These are phyloP conservation scores for Penicillium vulpinum DNA, from an alignment of 2,329 filamentous ascomycete species.

Conservation along the genomic window DNA sequence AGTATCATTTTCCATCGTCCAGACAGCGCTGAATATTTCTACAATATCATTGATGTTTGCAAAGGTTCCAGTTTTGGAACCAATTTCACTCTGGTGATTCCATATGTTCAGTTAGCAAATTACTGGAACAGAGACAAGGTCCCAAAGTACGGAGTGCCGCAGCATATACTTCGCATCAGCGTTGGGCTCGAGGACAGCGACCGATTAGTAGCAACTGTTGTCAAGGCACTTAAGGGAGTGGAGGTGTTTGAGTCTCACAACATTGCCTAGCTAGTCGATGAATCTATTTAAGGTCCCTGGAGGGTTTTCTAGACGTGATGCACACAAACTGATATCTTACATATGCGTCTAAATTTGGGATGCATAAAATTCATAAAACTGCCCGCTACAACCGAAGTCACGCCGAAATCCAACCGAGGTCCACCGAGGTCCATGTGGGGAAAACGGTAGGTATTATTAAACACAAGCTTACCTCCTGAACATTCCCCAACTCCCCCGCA, in stretches of 20 bases:
- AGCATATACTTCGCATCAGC: slow-evolving; percentile 24
- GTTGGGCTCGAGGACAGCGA: slow-evolving; percentile 21
- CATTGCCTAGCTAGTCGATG: too few species aligned
- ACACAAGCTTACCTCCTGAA: background rate
- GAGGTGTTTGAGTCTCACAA: too few species aligned
- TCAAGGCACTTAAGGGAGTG: too few species aligned
- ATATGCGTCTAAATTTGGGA: background rate
- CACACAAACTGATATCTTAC: too few species aligned
- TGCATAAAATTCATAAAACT: background rate
- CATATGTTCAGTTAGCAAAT: slow-evolving; percentile 27
- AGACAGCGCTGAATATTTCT: slow-evolving; percentile 27
- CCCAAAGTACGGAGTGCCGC: slow-evolving; percentile 27
- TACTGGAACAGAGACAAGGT: slow-evolving; percentile 32
- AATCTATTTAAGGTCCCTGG: too few species aligned
- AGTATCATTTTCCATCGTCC: slow-evolving; percentile 24
- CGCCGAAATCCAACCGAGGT: too few species aligned
- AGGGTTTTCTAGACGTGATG: too few species aligned
- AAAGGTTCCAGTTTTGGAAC: slow-evolving; percentile 35
- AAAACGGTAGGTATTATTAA: slow-evolving; percentile 5
- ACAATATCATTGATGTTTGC: slow-evolving; percentile 32
- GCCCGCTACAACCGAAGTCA: too few species aligned
- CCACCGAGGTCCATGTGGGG: slow-evolving; percentile 28
- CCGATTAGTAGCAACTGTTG: too few species aligned
- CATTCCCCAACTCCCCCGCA: background rate
- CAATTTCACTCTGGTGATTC: slow-evolving; percentile 28